Base-by-base conservation (phyloP, 306 rosid species). In the Prunus mongolica region DNA sequence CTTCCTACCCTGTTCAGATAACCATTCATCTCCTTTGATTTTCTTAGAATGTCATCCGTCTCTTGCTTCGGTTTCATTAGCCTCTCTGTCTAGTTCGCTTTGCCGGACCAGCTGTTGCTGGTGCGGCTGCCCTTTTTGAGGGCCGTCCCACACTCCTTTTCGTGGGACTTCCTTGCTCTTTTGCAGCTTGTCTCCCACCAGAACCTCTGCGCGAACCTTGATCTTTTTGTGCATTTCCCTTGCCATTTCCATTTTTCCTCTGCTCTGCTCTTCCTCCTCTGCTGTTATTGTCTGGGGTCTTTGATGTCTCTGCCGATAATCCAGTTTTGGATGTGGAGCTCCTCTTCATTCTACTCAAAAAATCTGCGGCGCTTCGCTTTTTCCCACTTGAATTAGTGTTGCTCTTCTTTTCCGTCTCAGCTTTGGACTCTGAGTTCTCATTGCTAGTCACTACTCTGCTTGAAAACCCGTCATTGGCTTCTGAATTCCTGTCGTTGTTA, bases 311-410 rank as follows among this genome's bases (percentile, higher is more conserved):
- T 12, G 7, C 58, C 38, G 60, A 58, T 50, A 79, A 68, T 15
- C 63, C 57, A 10, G 65, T 54, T 69, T 32, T 80, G 20, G 77
- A 55, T 3, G 70, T 16, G 12, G 84, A 47, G 38, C 25, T 14
- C 49, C 81, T 70, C 57, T 81, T 81, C 74, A 81, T 70, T 72
- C 78, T 76, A 57, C 69, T 81, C 77, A 81, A 81, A 69, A 81
- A 81, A 71, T 81, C 76, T 34, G 76, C 24, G 0, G 74, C 84
- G 16, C 84, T 71, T 71, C 7, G 71, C 50, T 76, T 76, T 49
- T 81, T 81, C 25, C 27, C 80, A 56, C 61, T 20, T 11, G 73
- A 16, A 27, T 51, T 80, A 10, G 13, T 19, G 44, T 13, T 61
- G 44, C 61, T 76, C 74, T 38, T 81, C 52, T 71, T 76, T 30